phyloP scores from a whole-genome alignment of 805 yeast genomes.

The Cyberlindnera samutprakarnensis region DNA sequence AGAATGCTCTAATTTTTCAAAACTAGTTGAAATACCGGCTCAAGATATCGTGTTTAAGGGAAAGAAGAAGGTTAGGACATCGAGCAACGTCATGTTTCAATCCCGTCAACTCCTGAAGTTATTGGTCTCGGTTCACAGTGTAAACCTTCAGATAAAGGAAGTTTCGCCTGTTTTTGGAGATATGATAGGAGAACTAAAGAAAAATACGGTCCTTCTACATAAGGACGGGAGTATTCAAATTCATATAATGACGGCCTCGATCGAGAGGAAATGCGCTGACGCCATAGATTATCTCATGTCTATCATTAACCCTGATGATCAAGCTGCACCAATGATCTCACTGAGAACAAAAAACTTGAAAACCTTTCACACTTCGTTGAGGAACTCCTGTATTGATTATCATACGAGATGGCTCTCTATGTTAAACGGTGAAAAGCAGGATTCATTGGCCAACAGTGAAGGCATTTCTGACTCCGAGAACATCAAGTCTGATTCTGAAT shows the following conservation, averaged over 20 bases:
- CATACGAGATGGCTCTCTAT: conserved; percentile 50
- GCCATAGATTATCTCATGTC: conserved; percentile 25
- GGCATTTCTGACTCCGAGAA: conserved; percentile 6
- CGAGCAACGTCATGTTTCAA: conserved; percentile 13
- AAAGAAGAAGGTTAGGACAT: conserved; percentile 19
- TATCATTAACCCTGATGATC: conserved; percentile 27
- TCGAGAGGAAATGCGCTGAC: conserved; percentile 7
- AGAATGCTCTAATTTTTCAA: conserved; percentile 3
- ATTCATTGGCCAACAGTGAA: conserved; percentile 3
- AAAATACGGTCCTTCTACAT: conserved; percentile 7
- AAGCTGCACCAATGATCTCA: conserved; percentile 33
- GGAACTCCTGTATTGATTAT: conserved; percentile 46
- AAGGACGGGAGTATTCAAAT: conserved; percentile 16
- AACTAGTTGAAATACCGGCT: conserved; percentile 7
- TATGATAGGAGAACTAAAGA: conserved; percentile 13
- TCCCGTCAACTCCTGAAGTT: conserved; percentile 14
- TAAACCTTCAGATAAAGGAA: conserved; percentile 11
- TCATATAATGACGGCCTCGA: conserved; percentile 9
- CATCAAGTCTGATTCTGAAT: conserved; percentile 4
- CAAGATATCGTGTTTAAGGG: conserved; percentile 17
- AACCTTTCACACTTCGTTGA: conserved; percentile 34
- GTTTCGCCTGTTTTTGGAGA: conserved; percentile 28
- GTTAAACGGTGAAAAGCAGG: conserved; percentile 25
- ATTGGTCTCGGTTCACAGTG: conserved; percentile 4
- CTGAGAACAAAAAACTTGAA: conserved; percentile 29